Conservation (phyloP, 1,284 basidiomycete genomes). For the Apiotrichum montevideense region DNA sequence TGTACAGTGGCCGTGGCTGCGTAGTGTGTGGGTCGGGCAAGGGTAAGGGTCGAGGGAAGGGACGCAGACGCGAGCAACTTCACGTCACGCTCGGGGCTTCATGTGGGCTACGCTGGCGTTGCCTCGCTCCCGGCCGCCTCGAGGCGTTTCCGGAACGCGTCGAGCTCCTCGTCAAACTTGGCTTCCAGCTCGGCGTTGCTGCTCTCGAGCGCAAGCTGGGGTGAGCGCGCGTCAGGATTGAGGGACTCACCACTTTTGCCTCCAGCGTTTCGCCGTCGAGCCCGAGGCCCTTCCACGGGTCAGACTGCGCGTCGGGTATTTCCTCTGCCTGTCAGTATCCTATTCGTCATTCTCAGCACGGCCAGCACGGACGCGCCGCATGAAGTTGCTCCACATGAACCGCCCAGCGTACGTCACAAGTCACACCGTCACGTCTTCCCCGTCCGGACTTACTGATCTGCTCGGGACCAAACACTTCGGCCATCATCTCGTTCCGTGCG, state of each 20-base stretch:
- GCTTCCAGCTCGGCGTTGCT: slow-evolving; percentile 36
- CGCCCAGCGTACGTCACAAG: no score
- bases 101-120: no score
- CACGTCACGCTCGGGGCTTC: no score
- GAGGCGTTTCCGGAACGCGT: slow-evolving; percentile 19
- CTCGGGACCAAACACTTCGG: slow-evolving; percentile 41
- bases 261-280: slow-evolving; percentile 33
- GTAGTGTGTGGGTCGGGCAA: no score
- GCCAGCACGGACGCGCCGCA: no score
- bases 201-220: slow-evolving; percentile 24
- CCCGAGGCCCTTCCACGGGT: slow-evolving; percentile 35
- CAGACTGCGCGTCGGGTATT: slow-evolving; percentile 13
- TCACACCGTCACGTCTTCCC: no score
- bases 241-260: slow-evolving; percentile 35
- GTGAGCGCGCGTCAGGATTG: no score
- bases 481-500: slow-evolving; percentile 37
- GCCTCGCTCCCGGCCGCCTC: background rate
- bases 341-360: background rate
- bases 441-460: slow-evolving; percentile 27
- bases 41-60: no score
- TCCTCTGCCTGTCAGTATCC: slow-evolving; percentile 2
- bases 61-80: no score
- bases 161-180: slow-evolving; percentile 20
- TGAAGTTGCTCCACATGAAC: background rate
- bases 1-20: no score